phyloP scores from a whole-genome alignment of 331 rosid species.

The Stylosanthes scabra region DNA sequence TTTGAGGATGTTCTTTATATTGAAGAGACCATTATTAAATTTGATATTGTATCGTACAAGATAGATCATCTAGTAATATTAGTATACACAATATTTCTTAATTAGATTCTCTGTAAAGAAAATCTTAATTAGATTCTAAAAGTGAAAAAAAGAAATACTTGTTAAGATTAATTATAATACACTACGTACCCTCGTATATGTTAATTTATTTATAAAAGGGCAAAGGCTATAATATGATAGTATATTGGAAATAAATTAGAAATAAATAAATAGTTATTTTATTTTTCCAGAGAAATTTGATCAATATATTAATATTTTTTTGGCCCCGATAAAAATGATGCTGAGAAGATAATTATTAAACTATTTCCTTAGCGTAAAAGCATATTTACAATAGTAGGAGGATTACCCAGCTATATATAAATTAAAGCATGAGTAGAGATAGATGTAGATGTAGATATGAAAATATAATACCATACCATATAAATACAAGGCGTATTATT shows the following conservation, averaged over 20 bases:
- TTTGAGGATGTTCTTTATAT: background rate
- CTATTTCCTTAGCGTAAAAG: background rate
- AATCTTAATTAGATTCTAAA: background rate
- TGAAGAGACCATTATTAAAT: constrained; percentile 24
- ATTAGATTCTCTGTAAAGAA: background rate
- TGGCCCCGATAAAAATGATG: background rate
- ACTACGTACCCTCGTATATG: background rate
- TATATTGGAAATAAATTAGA: too few species aligned
- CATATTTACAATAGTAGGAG: background rate
- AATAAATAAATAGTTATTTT: too few species aligned
- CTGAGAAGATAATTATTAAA: background rate
- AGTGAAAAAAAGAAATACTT: background rate
- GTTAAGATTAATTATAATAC: background rate
- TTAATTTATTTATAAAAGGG: too few species aligned
- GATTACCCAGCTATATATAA: too few species aligned
- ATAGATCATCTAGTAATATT: background rate
- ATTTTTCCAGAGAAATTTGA: too few species aligned
- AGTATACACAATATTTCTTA: background rate
- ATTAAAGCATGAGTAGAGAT: too few species aligned
- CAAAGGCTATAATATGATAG: too few species aligned
- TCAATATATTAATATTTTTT: too few species aligned
- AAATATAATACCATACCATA: too few species aligned
- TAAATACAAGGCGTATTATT: too few species aligned
- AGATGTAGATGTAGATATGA: too few species aligned
- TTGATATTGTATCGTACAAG: background rate